Evolutionary conservation across 169 alveolate genomes (phyloP).

Genomic region (Cryptosporidium canis): DNA sequence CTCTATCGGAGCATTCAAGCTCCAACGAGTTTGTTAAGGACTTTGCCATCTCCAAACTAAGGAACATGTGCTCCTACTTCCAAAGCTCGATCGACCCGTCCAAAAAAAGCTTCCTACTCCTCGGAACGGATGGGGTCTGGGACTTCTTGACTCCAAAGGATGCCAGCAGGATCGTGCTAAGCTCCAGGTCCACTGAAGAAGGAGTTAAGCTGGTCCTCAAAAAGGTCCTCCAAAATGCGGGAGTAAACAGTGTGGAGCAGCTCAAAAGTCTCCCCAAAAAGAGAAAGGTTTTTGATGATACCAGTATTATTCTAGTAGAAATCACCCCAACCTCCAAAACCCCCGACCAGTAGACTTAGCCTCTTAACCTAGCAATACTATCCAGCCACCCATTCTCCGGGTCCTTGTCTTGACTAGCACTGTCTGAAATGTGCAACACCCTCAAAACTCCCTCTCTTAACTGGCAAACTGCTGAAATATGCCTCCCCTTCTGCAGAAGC

Average conservation of each 20-base stretch:
- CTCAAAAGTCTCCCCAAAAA: conserved; percentile 56
- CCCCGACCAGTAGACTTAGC: no score
- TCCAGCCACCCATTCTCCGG: conserved; percentile 35
- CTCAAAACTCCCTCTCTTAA: neutral
- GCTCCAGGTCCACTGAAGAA: neutral
- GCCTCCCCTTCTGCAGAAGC: conserved; percentile 31
- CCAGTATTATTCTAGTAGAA: conserved; percentile 35
- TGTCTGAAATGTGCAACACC: conserved; percentile 55
- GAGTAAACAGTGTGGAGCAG: conserved; percentile 21
- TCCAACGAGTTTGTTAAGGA: conserved; percentile 34
- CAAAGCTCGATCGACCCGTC: neutral
- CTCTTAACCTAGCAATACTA: conserved; percentile 14
- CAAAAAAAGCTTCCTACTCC: conserved; percentile 18
- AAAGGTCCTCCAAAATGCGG: conserved; percentile 39
- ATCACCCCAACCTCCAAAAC: conserved; percentile 13
- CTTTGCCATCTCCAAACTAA: conserved; percentile 9
- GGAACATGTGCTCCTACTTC: conserved; percentile 13
- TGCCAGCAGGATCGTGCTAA: neutral
- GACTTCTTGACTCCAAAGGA: conserved; percentile 67
- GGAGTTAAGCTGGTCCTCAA: conserved; percentile 14
- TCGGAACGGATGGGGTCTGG: conserved; percentile 71
- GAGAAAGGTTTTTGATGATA: conserved; percentile 67
- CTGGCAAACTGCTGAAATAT: conserved; percentile 21
- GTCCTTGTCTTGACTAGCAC: neutral
- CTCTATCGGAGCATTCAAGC: conserved; percentile 1